Conservation (phyloP, 352 stramenopile genomes). For the Blastocystis sp. region DNA sequence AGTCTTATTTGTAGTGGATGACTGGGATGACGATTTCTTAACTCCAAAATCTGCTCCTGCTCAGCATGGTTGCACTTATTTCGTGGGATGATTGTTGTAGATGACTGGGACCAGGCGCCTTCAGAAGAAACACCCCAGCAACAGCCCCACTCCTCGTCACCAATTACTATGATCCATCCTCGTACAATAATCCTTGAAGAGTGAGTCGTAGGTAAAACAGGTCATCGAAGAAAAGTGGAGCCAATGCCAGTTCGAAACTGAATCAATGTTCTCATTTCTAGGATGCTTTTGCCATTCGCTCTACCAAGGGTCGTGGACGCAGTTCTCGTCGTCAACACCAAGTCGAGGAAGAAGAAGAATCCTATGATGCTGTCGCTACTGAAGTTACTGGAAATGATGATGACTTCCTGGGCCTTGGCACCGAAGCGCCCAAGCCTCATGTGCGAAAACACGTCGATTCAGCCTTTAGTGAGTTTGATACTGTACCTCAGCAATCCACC, state of each 20-base stretch:
- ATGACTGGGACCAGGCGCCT: neutral
- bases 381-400: neutral
- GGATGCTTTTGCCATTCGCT: constrained; percentile 49
- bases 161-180: neutral
- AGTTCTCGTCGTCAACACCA: constrained; percentile 28
- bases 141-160: neutral
- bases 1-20: neutral
- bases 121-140: neutral
- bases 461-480: neutral
- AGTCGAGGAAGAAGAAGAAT: neutral
- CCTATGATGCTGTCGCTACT: neutral
- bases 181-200: neutral
- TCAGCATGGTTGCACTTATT: neutral
- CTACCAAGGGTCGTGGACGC: neutral
- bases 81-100: neutral
- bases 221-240: constrained; percentile 19
- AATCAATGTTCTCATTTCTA: neutral
- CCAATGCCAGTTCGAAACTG: neutral
- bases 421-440: neutral
- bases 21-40: neutral
- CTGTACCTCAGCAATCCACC: neutral
- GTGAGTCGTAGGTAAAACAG: constrained; percentile 4
- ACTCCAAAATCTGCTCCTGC: neutral
- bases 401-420: neutral
- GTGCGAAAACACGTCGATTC: neutral